phyloP scores from a whole-genome alignment of 2,329 filamentous ascomycete species.

The Cordyceps cicadae region DNA sequence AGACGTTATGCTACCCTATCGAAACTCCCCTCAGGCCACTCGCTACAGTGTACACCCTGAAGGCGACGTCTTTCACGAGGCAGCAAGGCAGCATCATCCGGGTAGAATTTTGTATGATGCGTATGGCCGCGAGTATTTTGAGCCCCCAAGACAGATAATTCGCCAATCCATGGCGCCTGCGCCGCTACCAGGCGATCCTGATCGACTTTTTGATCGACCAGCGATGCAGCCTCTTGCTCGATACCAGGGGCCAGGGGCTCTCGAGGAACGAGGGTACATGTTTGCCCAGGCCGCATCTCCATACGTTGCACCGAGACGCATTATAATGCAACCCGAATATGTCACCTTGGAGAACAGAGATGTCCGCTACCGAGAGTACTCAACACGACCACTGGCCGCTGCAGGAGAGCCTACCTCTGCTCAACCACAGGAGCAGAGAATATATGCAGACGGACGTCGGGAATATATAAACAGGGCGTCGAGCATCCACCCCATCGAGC shows the following conservation, averaged over 20 bases:
- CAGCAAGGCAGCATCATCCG: conserved; percentile 44
- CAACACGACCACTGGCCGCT: conserved; percentile 37
- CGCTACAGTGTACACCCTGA: conserved; percentile 43
- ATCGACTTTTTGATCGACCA: conserved; percentile 59
- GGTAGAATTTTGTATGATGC: conserved; percentile 72
- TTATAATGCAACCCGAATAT: conserved; percentile 56
- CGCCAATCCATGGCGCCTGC: conserved; percentile 48
- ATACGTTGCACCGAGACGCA: conserved; percentile 41
- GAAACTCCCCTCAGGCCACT: conserved; percentile 32
- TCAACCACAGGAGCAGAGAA: conserved; percentile 33
- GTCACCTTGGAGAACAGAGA: conserved; percentile 42
- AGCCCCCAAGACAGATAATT: conserved; percentile 39
- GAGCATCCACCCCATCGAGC: conserved; percentile 49
- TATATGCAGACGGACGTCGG: conserved; percentile 38
- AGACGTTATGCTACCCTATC: conserved; percentile 35
- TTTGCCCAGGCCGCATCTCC: conserved; percentile 45
- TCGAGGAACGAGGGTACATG: conserved; percentile 41
- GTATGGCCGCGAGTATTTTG: conserved; percentile 70
- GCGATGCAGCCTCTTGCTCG: conserved; percentile 44
- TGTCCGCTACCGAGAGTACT: conserved; percentile 51
- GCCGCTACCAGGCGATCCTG: conserved; percentile 36
- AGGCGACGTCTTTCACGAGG: conserved; percentile 42
- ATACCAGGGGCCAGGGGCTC: conserved; percentile 36
- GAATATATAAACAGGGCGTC: conserved; percentile 48
- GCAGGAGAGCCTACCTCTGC: conserved; percentile 40